Percentiles rank a stretch among this genome's conserved stretches.
Conservation (phyloP, 1,284 basidiomycete genomes). For the Cutaneotrichosporon cavernicola region DNA sequence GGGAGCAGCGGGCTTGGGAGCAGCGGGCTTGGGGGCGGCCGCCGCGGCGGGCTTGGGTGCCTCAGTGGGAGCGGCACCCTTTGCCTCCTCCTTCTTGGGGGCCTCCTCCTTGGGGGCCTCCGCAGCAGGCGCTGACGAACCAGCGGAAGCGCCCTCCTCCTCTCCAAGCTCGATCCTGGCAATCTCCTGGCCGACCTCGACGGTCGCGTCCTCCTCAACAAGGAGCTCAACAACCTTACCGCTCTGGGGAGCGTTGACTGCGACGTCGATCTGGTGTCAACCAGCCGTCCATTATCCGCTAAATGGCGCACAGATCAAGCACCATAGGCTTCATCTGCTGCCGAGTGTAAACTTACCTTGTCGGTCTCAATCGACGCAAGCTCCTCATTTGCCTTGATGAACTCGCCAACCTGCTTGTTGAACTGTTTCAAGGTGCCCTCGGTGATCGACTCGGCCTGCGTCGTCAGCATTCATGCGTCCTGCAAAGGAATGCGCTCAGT, state of each 20-base stretch:
- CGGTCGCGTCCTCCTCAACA: conserved; percentile 89
- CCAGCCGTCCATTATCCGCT: not conserved
- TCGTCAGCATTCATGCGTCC: conserved; percentile 9
- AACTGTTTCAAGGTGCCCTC: conserved; percentile 96
- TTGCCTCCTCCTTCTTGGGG: conserved; percentile 54
- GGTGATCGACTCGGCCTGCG: conserved; percentile 86
- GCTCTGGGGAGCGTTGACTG: conserved; percentile 87
- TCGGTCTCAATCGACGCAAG: conserved; percentile 98
- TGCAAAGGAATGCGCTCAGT: not conserved
- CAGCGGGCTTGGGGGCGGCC: conserved; percentile 15
- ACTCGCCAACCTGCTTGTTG: conserved; percentile 91
- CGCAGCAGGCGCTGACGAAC: conserved; percentile 36
- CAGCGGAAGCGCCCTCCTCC: conserved; percentile 56
- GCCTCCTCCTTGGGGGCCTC: conserved; percentile 53
- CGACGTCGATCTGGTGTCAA: conserved; percentile 81
- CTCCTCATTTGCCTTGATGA: conserved; percentile 89
- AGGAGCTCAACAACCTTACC: conserved; percentile 86
- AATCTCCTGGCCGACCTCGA: conserved; percentile 91
- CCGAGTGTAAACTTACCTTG: conserved; percentile 65
- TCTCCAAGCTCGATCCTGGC: conserved; percentile 87
- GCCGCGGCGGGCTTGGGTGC: conserved; percentile 23
- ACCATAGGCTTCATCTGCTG: not conserved
- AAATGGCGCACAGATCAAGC: not conserved
- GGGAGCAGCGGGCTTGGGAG: no score
- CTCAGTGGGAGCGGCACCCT: conserved; percentile 54